Evolutionary conservation across 208 protist genomes (phyloP).

Genomic region (Trypanosoma theileri): DNA sequence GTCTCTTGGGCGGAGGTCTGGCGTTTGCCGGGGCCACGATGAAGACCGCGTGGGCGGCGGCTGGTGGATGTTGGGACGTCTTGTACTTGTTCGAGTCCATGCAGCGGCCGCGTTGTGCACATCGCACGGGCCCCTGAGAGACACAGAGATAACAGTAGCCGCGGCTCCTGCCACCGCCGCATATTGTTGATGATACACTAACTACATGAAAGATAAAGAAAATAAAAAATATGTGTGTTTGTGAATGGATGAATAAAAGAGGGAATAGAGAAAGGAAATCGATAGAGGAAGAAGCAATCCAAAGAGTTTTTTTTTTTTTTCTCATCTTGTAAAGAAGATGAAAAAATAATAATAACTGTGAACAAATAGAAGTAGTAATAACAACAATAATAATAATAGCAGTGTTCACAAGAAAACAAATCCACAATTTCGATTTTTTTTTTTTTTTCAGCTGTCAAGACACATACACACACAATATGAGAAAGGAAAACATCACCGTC

Average conservation of each 20-base stretch:
- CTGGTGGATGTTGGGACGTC: slow-evolving; percentile 85
- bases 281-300: not conserved
- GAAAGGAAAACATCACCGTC: no score
- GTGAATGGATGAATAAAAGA: no score
- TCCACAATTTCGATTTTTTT: no score
- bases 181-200: not conserved
- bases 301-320: slow-evolving; percentile 9
- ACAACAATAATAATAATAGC: not conserved
- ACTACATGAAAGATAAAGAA: no score
- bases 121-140: slow-evolving; percentile 10
- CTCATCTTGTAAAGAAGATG: no score
- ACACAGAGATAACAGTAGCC: no score
- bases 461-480: no score
- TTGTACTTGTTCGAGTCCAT: slow-evolving; percentile 82
- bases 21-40: slow-evolving; percentile 84
- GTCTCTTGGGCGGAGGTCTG: slow-evolving; percentile 77
- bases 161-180: slow-evolving; percentile 17
- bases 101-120: slow-evolving; percentile 28
- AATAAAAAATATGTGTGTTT: no score
- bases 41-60: slow-evolving; percentile 72
- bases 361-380: not conserved
- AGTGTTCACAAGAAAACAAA: not conserved
- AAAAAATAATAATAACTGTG: not conserved
- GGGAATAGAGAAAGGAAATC: no score
- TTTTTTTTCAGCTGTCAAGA: no score